Conservation (phyloP, 2,329 filamentous ascomycete genomes). For the Diplodia intermedia region DNA sequence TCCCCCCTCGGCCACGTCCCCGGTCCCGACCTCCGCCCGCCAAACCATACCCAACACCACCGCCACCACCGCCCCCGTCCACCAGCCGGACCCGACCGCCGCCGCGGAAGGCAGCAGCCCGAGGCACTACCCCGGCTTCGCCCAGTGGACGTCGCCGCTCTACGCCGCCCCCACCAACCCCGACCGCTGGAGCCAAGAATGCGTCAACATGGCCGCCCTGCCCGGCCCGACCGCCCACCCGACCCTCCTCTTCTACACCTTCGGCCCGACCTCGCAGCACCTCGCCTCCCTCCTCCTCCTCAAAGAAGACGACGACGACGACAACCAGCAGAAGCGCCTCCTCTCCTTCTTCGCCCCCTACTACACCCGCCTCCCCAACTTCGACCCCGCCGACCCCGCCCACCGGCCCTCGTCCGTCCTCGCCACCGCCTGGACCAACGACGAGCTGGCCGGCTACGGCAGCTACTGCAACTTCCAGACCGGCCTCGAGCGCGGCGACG, state of each 20-base stretch:
- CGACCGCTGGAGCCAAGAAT: constrained; percentile 74
- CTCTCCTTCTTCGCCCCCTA: constrained; percentile 77
- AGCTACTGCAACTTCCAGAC: constrained; percentile 87
- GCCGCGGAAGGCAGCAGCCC: constrained; percentile 24
- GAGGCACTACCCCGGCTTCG: constrained; percentile 66
- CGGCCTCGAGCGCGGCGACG: constrained; percentile 72
- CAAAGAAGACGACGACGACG: neutral
- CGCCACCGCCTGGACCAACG: constrained; percentile 78
- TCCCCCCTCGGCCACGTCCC: neutral
- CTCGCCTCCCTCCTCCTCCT: constrained; percentile 43
- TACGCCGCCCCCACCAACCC: constrained; percentile 71
- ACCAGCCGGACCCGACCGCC: constrained; percentile 45
- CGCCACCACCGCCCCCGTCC: constrained; percentile 47
- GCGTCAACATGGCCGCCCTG: constrained; percentile 76
- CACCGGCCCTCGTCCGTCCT: constrained; percentile 70
- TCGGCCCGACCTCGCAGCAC: constrained; percentile 58
- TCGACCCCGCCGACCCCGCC: constrained; percentile 57
- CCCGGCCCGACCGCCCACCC: constrained; percentile 66
- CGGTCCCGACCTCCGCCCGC: constrained; percentile 33
- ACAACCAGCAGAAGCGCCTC: constrained; percentile 61
- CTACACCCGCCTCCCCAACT: constrained; percentile 76
- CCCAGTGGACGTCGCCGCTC: constrained; percentile 74
- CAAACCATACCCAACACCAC: constrained; percentile 46
- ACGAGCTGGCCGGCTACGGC: constrained; percentile 80
- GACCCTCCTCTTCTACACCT: constrained; percentile 84